phyloP scores from a whole-genome alignment of 1,139 yeast genomes.

The Hyphopichia fennica region DNA sequence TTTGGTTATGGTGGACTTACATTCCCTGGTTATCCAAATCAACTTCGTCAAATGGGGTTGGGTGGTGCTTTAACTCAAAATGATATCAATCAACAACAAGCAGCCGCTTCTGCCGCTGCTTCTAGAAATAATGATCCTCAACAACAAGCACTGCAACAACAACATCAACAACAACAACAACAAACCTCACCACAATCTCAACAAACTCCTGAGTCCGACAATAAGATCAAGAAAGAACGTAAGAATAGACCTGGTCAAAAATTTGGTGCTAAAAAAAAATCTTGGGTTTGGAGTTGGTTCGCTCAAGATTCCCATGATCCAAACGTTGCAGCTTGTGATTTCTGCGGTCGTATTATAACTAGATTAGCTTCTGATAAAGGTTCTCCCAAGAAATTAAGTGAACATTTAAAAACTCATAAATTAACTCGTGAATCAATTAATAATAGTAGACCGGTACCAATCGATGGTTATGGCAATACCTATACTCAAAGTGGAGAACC shows the following conservation, averaged over 20 bases:
- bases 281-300: slow-evolving; percentile 68
- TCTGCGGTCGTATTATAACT: slow-evolving; percentile 49
- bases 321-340: slow-evolving; percentile 55
- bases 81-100: slow-evolving; percentile 7
- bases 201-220: not conserved
- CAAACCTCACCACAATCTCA: not conserved
- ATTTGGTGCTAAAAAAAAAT: slow-evolving; percentile 58
- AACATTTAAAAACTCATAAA: slow-evolving; percentile 58
- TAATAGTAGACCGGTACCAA: slow-evolving; percentile 32
- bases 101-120: slow-evolving; percentile 14
- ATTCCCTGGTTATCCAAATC: slow-evolving; percentile 12
- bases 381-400: slow-evolving; percentile 58
- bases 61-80: not conserved
- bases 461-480: slow-evolving; percentile 41
- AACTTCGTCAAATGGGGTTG: not conserved
- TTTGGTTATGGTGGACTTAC: slow-evolving; percentile 16
- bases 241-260: slow-evolving; percentile 50
- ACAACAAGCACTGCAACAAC: slow-evolving; percentile 11
- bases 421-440: slow-evolving; percentile 39
- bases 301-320: slow-evolving; percentile 49
- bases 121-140: slow-evolving; percentile 18
- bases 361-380: slow-evolving; percentile 57
- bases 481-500: slow-evolving; percentile 31
- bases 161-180: slow-evolving; percentile 21
- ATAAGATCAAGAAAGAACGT: slow-evolving; percentile 21